Base-by-base conservation (phyloP, 768 basidiomycete genomes). In the Naganishia onofrii region DNA sequence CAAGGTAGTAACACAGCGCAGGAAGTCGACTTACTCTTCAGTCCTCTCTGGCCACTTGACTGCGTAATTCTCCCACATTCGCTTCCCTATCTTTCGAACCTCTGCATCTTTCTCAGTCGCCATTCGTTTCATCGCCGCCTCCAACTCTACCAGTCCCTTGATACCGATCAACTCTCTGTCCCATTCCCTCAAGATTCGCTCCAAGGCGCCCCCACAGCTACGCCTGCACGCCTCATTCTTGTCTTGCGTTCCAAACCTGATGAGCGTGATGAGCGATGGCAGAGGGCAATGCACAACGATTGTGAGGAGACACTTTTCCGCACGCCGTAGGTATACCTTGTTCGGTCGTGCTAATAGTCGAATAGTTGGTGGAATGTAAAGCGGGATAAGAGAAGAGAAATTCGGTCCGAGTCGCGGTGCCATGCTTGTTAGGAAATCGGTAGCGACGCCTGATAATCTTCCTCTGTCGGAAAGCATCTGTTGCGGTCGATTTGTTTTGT, bases 271-370 rank as follows among this genome's bases (percentile, higher is more conserved):
- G 12, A 82, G 72, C 1, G 74, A 76, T 8, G 71, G 71, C 7
- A 60, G 31, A 2, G 67, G 67, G 63, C 82, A 82, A 67, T 83
- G 78, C 0, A 74, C 72, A 69, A 83, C 75, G 70, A 83, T 81
- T 17, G 76, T 76, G 26, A 69, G 34, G 8, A 83, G 70, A 53
- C 79, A 81, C 65, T 80, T 76, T 48, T 79, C 76, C 10, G 83
- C 74, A 12, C 83, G 77, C 36, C 79, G 74, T 64, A 83, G 71
- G 73, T 81, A 82, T 44, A 83, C 81, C 69, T 83, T 83, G 77
- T 83, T 83, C 13, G 82, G 81, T 31, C 81, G 71, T 46, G 78
- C 81, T 42, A 82, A 80, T 31, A 83, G 79, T 36, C 76, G 73
- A 34, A 83, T 74, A 17, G 82, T 68, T 1, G 81, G 74, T 26